Evolutionary conservation across 768 basidiomycete species (phyloP).

Genomic region (Lactarius indigo): DNA sequence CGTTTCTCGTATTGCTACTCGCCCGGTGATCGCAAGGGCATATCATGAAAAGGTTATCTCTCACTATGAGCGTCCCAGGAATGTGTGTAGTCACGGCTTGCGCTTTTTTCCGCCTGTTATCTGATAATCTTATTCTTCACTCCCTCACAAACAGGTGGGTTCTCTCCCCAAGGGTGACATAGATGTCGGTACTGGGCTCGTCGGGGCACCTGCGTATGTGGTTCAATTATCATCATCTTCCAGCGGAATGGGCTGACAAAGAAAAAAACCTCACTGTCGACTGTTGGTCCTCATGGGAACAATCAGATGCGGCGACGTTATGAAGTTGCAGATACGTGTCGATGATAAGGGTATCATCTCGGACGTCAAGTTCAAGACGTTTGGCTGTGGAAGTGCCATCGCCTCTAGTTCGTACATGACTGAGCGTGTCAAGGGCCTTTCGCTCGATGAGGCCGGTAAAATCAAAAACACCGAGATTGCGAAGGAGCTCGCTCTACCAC

Average conservation of each 20-base stretch:
- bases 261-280: background rate
- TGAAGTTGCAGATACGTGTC: conserved; percentile 99
- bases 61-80: conserved; percentile 96
- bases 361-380: conserved; percentile 99
- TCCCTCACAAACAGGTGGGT: conserved; percentile 65
- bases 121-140: conserved; percentile 48
- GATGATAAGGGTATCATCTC: conserved; percentile 92
- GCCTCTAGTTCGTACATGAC: conserved; percentile 99
- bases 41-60: conserved; percentile 98
- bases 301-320: conserved; percentile 90
- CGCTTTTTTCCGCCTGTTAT: conserved; percentile 40
- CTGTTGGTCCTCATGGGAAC: background rate
- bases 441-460: conserved; percentile 88
- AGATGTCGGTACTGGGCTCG: conserved; percentile 96
- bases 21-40: conserved; percentile 57
- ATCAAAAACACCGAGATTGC: conserved; percentile 99
- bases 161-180: conserved; percentile 88
- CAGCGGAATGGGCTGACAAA: conserved; percentile 24
- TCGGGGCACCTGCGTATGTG: conserved; percentile 92
- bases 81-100: conserved; percentile 54
- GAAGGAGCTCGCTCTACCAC: conserved; percentile 91
- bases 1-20: conserved; percentile 38
- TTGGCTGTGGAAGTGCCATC: conserved; percentile 97
- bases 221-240: conserved; percentile 5
- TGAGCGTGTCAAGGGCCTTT: conserved; percentile 93